Evolutionary conservation across 2,329 filamentous ascomycete species (phyloP), one percentile per base, ranked within the genome.

Genomic region (Botrytis tulipae): DNA sequence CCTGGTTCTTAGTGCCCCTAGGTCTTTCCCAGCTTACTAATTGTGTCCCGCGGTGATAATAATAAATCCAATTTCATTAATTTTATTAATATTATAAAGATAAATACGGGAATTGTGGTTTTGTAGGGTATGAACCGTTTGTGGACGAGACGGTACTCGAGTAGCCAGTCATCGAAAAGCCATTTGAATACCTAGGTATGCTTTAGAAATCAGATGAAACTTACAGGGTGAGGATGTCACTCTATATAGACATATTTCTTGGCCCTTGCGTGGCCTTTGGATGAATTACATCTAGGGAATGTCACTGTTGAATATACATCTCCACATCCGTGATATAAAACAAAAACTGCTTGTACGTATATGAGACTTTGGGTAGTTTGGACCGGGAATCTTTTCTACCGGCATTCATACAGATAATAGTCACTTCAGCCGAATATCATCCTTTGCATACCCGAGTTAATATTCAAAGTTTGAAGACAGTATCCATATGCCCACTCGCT

Each of bases 201-300:
- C 32, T 65, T 32, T 12, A 16, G 35, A 25, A 61, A 61, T 61
- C 22, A n/a, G 63, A 66, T 51, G 29, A 37, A 12, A 65, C 32
- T 3, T 66, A 51, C 63, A 51, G 20, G 63, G 46, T 37, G 20
- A n/a, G 32, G 10, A 54, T 67, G 63, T n/a, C 22, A 67, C 32
- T n/a, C 35, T 40, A 25, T 35, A 16, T 40, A 25, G 12, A 51
- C 9, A n/a, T 37, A n/a, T 66, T 10, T 51, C 32, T 35, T 66
- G 63, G 44, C 42, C 32, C 29, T 48, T 66, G 63, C 63, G 44
- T 66, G 63, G 44, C 63, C 44, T 48, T 66, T 66, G 63, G 32
- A 66, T 66, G 63, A 66, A 66, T 37, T n/a, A 44, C 42, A 48
- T 46, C 0, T 66, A 3, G 62, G 29, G 59, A 9, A 61, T 61